phyloP scores from a whole-genome alignment of 2,329 filamentous ascomycete genomes.

The Aspergillus aculeatinus region DNA sequence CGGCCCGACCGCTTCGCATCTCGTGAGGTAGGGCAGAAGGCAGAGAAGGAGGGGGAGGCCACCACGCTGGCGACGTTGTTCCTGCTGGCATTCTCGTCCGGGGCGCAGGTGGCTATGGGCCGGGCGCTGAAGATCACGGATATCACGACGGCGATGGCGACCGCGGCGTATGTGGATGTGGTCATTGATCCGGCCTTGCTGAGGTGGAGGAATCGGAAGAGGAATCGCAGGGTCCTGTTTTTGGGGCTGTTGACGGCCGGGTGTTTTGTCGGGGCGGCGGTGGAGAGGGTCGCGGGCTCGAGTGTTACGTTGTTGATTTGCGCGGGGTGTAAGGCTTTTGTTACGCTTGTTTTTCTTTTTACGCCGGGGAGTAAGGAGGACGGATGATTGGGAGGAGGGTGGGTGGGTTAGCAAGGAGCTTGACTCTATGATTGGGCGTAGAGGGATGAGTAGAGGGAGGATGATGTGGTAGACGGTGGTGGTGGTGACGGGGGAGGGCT shows the following conservation, averaged over 20 bases:
- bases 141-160: constrained; percentile 65
- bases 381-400: too few relatives aligned
- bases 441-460: too few relatives aligned
- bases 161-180: constrained; percentile 62
- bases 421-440: too few relatives aligned
- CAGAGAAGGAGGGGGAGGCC: not conserved
- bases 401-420: too few relatives aligned
- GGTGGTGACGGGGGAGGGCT: too few relatives aligned
- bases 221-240: not conserved
- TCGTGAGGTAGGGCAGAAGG: too few relatives aligned
- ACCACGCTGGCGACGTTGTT: constrained; percentile 41
- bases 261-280: constrained; percentile 50
- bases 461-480: too few relatives aligned
- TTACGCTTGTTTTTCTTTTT: too few relatives aligned
- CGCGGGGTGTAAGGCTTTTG: too few relatives aligned
- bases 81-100: constrained; percentile 56
- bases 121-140: constrained; percentile 58
- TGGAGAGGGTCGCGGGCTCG: constrained; percentile 8
- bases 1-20: too few relatives aligned
- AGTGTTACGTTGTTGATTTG: too few relatives aligned
- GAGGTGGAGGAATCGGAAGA: constrained; percentile 44
- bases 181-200: constrained; percentile 57
- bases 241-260: constrained; percentile 45
- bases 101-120: constrained; percentile 60
- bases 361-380: too few relatives aligned